These are phyloP conservation scores for Lablab purpureus DNA, from an alignment of 306 rosid species.

Conservation along the genomic window DNA sequence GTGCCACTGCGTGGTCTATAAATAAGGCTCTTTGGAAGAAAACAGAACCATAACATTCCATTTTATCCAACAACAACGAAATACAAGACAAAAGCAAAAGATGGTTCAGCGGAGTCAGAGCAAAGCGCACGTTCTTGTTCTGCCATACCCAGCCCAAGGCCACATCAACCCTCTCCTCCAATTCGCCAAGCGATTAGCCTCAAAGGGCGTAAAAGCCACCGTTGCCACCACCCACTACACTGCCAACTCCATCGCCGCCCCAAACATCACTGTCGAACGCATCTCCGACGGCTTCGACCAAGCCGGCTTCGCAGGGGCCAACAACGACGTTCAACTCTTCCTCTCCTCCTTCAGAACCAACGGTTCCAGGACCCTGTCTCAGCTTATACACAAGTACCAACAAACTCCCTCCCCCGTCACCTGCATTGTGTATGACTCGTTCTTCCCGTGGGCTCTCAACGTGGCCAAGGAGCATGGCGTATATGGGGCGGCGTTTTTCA, in stretches of 20 bases:
- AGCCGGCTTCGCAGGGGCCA: constrained; percentile 57
- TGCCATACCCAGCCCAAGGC: constrained; percentile 68
- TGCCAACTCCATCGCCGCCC: constrained; percentile 44
- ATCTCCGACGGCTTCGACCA: constrained; percentile 75
- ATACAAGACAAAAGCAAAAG: background rate
- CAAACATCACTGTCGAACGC: constrained; percentile 54
- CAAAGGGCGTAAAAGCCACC: constrained; percentile 58
- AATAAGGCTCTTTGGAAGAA: background rate
- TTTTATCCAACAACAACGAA: background rate
- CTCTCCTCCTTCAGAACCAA: constrained; percentile 50
- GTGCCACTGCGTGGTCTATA: background rate
- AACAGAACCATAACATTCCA: background rate
- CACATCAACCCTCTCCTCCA: constrained; percentile 65
- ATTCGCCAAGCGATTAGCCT: constrained; percentile 57
- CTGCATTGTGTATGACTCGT: constrained; percentile 59
- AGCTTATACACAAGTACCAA: constrained; percentile 36
- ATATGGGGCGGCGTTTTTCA: constrained; percentile 54
- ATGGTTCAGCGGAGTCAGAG: constrained; percentile 40
- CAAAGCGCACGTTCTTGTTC: constrained; percentile 48
- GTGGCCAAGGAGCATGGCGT: constrained; percentile 58
- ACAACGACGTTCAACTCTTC: constrained; percentile 26
- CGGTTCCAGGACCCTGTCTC: constrained; percentile 53
- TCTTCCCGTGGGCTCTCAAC: constrained; percentile 63
- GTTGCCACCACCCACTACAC: constrained; percentile 64
- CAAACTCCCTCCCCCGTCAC: constrained; percentile 40